These are phyloP conservation scores for Tritrichomonas foetus DNA, from an alignment of 208 protist genomes.

Conservation along the genomic window DNA sequence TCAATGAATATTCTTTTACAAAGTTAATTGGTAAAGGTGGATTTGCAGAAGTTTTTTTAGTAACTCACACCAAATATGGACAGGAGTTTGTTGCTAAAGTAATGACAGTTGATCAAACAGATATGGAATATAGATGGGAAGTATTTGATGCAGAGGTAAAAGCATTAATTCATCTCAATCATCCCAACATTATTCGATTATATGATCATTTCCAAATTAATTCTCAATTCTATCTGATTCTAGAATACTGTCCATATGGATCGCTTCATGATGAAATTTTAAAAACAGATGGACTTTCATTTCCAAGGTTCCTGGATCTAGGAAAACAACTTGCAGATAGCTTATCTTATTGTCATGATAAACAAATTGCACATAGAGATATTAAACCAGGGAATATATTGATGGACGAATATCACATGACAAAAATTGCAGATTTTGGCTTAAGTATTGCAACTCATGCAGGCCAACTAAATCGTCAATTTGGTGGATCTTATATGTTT, in stretches of 20 bases:
- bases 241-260: slow-evolving; percentile 26
- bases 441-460: not conserved
- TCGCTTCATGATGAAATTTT: not conserved
- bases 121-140: not conserved
- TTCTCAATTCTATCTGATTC: not conserved
- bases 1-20: not conserved
- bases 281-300: not conserved
- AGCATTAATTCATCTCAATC: not conserved
- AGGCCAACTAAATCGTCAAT: not conserved
- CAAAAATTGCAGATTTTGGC: slow-evolving; percentile 13
- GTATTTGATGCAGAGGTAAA: not conserved
- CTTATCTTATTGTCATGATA: not conserved
- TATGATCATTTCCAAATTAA: slow-evolving; percentile 31
- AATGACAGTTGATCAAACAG: not conserved
- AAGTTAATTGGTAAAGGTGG: not conserved
- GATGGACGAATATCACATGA: not conserved
- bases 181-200: slow-evolving; percentile 16
- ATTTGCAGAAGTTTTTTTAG: not conserved
- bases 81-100: not conserved
- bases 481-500: not conserved
- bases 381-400: not conserved
- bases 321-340: not conserved
- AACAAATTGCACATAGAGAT: no score
- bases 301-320: not conserved
- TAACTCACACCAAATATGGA: not conserved